Evolutionary conservation across 2,329 filamentous ascomycete species (phyloP).

Genomic region (Monilinia fructigena): DNA sequence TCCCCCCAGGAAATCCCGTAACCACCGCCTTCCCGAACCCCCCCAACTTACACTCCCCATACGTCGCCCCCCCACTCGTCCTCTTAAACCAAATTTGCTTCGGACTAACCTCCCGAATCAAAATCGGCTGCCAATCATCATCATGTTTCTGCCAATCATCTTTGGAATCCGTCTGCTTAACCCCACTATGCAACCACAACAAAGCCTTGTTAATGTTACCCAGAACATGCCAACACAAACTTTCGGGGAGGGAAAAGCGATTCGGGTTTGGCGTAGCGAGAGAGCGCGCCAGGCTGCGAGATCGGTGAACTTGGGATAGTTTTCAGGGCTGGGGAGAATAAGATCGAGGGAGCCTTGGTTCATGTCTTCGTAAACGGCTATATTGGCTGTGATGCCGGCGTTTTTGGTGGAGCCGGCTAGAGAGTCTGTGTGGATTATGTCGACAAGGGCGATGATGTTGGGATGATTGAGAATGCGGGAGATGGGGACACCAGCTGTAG

Average conservation of each 20-base stretch:
- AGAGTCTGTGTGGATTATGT: slow-evolving; percentile 31
- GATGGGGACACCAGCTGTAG: slow-evolving; percentile 29
- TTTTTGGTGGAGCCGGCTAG: slow-evolving; percentile 20
- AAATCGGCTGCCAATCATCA: slow-evolving; percentile 51
- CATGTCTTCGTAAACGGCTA: slow-evolving; percentile 53
- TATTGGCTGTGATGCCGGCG: slow-evolving; percentile 31
- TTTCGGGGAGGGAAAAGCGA: slow-evolving; percentile 47
- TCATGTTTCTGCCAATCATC: slow-evolving; percentile 38
- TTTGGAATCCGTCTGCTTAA: slow-evolving; percentile 33
- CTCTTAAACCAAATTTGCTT: slow-evolving; percentile 53
- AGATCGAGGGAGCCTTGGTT: slow-evolving; percentile 50
- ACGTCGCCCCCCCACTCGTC: slow-evolving; percentile 49
- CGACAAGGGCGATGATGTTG: slow-evolving; percentile 37
- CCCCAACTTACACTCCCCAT: slow-evolving; percentile 55
- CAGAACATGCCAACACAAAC: slow-evolving; percentile 56
- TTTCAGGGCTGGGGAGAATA: slow-evolving; percentile 40
- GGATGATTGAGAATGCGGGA: slow-evolving; percentile 38
- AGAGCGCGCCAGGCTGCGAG: slow-evolving; percentile 31
- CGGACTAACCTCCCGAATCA: slow-evolving; percentile 50
- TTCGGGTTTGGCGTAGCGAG: slow-evolving; percentile 34
- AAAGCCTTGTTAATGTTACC: slow-evolving; percentile 50
- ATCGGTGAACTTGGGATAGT: slow-evolving; percentile 27
- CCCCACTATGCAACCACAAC: slow-evolving; percentile 53
- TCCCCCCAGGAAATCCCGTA: slow-evolving; percentile 27
- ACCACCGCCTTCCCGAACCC: slow-evolving; percentile 45